Percentiles rank a stretch among this genome's conserved stretches.
Evolutionary conservation across 345 rosid species (phyloP).

Genomic region (Nasturtium officinale): DNA sequence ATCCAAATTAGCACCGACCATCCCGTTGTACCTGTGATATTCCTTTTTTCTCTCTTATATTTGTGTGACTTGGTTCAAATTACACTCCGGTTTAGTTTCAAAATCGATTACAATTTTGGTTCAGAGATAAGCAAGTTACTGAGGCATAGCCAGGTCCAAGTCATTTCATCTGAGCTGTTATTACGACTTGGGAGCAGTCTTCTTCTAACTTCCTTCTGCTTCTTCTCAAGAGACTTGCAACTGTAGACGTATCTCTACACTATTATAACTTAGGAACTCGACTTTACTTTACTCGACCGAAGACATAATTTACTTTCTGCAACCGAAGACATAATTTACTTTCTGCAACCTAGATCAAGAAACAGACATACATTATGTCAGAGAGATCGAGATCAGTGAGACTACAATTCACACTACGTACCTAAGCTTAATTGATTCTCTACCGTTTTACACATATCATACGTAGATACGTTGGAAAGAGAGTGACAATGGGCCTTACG

Average conservation of each 20-base stretch:
- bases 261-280: neutral
- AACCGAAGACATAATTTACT: neutral
- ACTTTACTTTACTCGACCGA: no score
- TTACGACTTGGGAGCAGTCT: no score
- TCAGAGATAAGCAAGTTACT: neutral
- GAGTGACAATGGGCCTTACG: neutral
- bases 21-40: conserved; percentile 12
- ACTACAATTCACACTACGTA: neutral
- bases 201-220: no score
- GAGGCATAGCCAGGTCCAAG: neutral
- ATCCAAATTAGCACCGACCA: conserved; percentile 33
- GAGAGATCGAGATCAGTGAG: no score
- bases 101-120: neutral
- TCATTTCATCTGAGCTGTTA: neutral
- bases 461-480: no score
- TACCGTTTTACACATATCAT: neutral
- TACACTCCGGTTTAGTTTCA: neutral
- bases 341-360: neutral
- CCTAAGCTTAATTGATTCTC: neutral
- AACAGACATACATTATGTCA: neutral
- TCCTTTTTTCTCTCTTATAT: neutral
- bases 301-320: no score
- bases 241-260: no score
- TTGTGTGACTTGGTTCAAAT: neutral
- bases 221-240: neutral